Conservation (phyloP, 1,284 basidiomycete genomes). For the Schizopora paradoxa region DNA sequence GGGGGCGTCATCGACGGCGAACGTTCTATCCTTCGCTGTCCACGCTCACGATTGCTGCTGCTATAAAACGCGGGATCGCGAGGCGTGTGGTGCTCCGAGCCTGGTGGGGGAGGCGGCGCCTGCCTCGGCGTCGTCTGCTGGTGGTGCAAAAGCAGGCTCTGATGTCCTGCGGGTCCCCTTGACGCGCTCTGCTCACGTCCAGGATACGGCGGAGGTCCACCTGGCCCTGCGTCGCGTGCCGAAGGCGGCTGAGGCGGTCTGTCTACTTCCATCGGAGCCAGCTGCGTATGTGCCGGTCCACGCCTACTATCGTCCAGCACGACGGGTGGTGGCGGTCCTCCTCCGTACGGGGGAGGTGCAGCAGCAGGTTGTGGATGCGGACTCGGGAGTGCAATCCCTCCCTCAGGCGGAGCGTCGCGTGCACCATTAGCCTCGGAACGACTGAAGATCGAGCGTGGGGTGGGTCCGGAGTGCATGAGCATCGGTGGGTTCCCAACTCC, state of each 20-base stretch:
- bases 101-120: constrained; percentile 45
- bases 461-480: constrained; percentile 46
- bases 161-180: constrained; percentile 44
- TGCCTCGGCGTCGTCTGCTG: no score
- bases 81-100: constrained; percentile 37
- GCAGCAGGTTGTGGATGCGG: constrained; percentile 45
- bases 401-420: constrained; percentile 42
- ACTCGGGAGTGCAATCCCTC: constrained; percentile 54
- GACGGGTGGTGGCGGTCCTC: constrained; percentile 73
- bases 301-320: constrained; percentile 67
- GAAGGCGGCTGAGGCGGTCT: constrained; percentile 51
- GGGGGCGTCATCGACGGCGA: constrained; percentile 44
- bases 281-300: constrained; percentile 56
- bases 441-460: constrained; percentile 46
- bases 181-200: constrained; percentile 37
- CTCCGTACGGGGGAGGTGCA: constrained; percentile 66
- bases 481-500: constrained; percentile 56
- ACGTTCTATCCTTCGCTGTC: constrained; percentile 42
- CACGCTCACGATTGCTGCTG: constrained; percentile 46
- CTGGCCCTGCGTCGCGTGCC: constrained; percentile 41
- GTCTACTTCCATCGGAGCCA: constrained; percentile 83
- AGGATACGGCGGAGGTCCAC: constrained; percentile 37
- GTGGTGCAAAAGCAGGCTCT: constrained; percentile 58
- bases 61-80: constrained; percentile 35
- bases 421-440: constrained; percentile 64